Evolutionary conservation across 2,329 filamentous ascomycete species (phyloP), one percentile per base, ranked within the genome.

Genomic region (Scedosporium boydii): DNA sequence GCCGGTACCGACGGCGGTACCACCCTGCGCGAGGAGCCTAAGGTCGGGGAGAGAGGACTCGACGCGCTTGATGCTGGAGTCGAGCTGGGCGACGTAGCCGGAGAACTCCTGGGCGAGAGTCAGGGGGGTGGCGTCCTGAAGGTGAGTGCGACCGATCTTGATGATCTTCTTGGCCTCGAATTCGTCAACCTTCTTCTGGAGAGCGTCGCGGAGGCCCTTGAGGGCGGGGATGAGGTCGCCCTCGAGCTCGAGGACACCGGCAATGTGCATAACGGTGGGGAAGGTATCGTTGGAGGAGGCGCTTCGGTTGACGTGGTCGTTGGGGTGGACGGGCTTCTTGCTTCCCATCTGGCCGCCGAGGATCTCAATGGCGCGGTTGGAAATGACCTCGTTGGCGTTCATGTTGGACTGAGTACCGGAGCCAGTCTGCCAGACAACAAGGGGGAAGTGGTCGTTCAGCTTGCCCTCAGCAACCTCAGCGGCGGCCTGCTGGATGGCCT

Each of bases 341-440:
- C 82, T 88, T 70, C 95, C 95, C 90, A 92, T 96, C 68, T 83
- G 84, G 70, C 95, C 95, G 69, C 95, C 95, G 61, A 98, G 84
- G 67, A 98, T 96, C 82, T 98, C 93, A 77, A 98, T 98, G 67
- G 95, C 95, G 68, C 95, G 91, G 85, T 98, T 99, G 67, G 93
- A 97, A 77, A 99, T 98, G 77, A 99, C 95, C 77, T 99, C 95
- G 82, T 99, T 99, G 75, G 93, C 93, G 81, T 99, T 99, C 95
- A 98, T 98, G 86, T 96, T 98, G 76, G 93, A 97, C 82, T 98
- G 95, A 34, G 95, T 98, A 74, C 95, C 95, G 59, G 95, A 98
- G 67, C 95, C 95, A 62, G 95, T 99, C 82, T 99, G 95, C 95
- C 95, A 99, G 73, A 99, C 93, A 63, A 98, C 93, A 65, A 98